Percentiles rank a stretch among this genome's conserved stretches.
Conservation (phyloP, 2,329 filamentous ascomycete genomes). For the Colletotrichum siamense region DNA sequence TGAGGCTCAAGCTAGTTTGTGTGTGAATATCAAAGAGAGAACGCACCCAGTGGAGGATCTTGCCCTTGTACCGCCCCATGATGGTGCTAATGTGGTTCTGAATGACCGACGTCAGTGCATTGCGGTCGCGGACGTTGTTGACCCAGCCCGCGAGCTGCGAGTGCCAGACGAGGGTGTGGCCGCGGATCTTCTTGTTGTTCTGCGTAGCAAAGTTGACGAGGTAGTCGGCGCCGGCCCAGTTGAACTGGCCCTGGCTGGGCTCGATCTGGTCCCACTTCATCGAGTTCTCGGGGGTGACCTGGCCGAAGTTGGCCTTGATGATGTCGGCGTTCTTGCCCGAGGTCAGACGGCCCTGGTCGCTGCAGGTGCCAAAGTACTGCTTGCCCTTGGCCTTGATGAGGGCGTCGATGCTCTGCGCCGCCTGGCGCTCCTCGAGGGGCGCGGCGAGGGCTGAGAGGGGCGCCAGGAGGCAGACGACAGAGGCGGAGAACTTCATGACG, state of each 20-base stretch:
- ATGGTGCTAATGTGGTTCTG: slow-evolving; percentile 65
- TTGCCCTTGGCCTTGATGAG: slow-evolving; percentile 68
- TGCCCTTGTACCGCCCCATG: slow-evolving; percentile 65
- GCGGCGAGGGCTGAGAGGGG: slow-evolving; percentile 41
- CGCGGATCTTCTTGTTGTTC: slow-evolving; percentile 66
- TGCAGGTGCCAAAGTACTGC: slow-evolving; percentile 66
- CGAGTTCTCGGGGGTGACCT: slow-evolving; percentile 71
- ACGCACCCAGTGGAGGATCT: slow-evolving; percentile 60
- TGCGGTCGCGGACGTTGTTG: slow-evolving; percentile 54
- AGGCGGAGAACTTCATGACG: slow-evolving; percentile 26
- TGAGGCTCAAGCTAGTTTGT: background rate
- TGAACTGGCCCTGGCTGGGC: slow-evolving; percentile 55
- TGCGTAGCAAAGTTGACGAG: slow-evolving; percentile 62
- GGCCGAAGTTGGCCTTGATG: slow-evolving; percentile 66
- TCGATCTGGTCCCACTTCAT: slow-evolving; percentile 73
- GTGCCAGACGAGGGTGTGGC: slow-evolving; percentile 73
- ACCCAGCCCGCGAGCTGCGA: slow-evolving; percentile 67
- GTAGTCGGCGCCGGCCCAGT: slow-evolving; percentile 60
- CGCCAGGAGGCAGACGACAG: slow-evolving; percentile 38
- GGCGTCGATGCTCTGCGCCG: slow-evolving; percentile 54
- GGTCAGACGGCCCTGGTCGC: slow-evolving; percentile 59
- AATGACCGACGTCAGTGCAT: slow-evolving; percentile 59
- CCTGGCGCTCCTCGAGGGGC: slow-evolving; percentile 41
- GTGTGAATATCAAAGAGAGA: background rate
- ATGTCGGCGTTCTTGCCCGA: slow-evolving; percentile 57